Evolutionary conservation across 306 rosid genomes (phyloP).

Genomic region (Spatholobus suberectus): DNA sequence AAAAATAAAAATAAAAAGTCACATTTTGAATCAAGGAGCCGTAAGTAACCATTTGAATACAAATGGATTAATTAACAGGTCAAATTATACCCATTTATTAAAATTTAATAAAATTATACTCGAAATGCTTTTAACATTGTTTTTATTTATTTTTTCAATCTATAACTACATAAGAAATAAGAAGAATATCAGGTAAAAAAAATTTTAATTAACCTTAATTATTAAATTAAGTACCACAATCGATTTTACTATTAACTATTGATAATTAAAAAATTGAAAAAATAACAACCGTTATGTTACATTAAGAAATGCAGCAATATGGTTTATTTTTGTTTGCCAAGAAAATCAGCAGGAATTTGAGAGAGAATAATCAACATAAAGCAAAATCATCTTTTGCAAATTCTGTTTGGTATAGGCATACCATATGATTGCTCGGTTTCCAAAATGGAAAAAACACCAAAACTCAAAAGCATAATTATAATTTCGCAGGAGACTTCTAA

Average conservation of each 20-base stretch:
- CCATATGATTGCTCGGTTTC: background rate
- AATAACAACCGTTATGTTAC: background rate
- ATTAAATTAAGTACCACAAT: too few relatives aligned
- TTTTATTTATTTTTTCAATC: too few relatives aligned
- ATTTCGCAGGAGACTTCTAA: background rate
- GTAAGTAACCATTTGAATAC: too few relatives aligned
- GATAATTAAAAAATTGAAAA: background rate
- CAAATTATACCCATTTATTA: too few relatives aligned
- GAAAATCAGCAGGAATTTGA: slow-evolving; percentile 26
- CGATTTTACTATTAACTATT: background rate
- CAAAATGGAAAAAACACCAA: background rate
- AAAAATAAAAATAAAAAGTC: too few relatives aligned
- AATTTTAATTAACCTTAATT: too few relatives aligned
- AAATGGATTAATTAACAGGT: too few relatives aligned
- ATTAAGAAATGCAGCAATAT: background rate
- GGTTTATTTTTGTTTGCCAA: slow-evolving; percentile 54
- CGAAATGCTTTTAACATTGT: too few relatives aligned
- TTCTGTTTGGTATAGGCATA: slow-evolving; percentile 11
- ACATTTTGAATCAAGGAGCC: too few relatives aligned
- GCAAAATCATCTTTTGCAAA: background rate
- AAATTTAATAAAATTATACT: too few relatives aligned
- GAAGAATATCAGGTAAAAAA: too few relatives aligned
- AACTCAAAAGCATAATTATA: background rate
- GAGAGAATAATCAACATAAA: background rate
- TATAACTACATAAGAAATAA: too few relatives aligned